Base-by-base conservation (phyloP, 306 rosid genomes). In the Rosa rugosa region DNA sequence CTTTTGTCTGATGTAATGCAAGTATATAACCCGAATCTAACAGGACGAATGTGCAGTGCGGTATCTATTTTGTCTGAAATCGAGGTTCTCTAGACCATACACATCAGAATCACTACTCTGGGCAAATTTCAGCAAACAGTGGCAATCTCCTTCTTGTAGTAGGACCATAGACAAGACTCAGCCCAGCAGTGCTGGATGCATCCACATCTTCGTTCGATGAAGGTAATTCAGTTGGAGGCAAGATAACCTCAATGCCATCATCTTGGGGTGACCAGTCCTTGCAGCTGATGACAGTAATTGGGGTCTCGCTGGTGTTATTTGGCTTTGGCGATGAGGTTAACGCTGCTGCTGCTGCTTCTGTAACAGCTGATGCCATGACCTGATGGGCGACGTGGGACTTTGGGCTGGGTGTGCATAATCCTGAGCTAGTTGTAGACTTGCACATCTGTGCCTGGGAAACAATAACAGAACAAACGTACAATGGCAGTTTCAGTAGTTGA, bases 181-280 rank as follows among this genome's bases (percentile, higher is more conserved):
- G 20, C 18, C 5, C 18, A 49, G 54, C 20, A 9, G 54, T 62
- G 60, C 89, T 87, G 56, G 86, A 22, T 6, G 80, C 66, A 62
- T 87, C 75, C 34, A 89, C 59, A 42, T 84, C 84, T 83, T 86
- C 85, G 83, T 88, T 82, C 71, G 86, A 78, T 41, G 86, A 74
- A 79, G 75, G 73, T 72, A 57, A 56, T 65, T 53, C 75, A 49
- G 73, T 76, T 38, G 86, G 77, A 81, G 90, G 91, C 82, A 82
- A 84, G 34, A 71, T 68, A 66, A 83, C 38, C 73, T 76, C 82
- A 80, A 90, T 91, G 79, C 80, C 83, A 75, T 94, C 97, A 64
- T 91, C 98, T 79, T 76, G 64, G 14, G 94, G 96, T 36, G 90
- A 94, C 97, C 98, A 94, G 41, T 86, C 82, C 18, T 16, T 22